Evolutionary conservation across 169 alveolate species (phyloP), one percentile per base, ranked within the genome.

Genomic region (Ichthyophthirius multifiliis): DNA sequence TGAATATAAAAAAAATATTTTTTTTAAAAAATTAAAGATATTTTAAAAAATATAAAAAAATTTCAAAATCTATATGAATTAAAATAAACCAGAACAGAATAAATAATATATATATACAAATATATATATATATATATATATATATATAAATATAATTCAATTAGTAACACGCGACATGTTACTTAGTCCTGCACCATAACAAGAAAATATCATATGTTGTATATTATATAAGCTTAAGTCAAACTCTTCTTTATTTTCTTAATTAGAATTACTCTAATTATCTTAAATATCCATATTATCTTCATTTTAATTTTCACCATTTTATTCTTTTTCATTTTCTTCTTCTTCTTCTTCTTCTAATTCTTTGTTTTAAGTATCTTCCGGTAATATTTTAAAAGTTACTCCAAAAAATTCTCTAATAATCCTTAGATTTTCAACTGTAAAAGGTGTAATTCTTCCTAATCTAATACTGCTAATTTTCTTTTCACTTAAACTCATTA

Each of bases 141-240:
- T n/a, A n/a, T n/a, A n/a, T n/a, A n/a, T n/a, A n/a, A 41, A 18
- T 55, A 20, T 1, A 18, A 27, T 4, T 55, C 71, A 55, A 27
- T 27, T 55, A 27, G 31, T 39, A 27, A 55, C 31, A 55, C 71
- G 71, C 12, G 97, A 88, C 2, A 90, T 83, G 79, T 93, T 93
- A 71, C 80, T 76, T 13, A 93, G 85, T 12, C 97, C 95, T 39
- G 84, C 64, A 47, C 95, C 97, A 35, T 87, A 67, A 79, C 97
- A 93, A 20, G 94, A 83, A 75, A 93, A 93, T 34, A 90, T 83
- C 75, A 76, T 67, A 77, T 74, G 34, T 84, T 82, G n/a, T 90
- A 86, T 2, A 47, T 62, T 20, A 76, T 67, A 13, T 83, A 76
- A 27, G 20, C 75, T 18, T 86, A 88, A 0, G 65, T 85, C 20